Percentiles rank a stretch among this genome's conserved stretches.
These are phyloP conservation scores for Amoeboaphelidium protococcarum DNA, from an alignment of 371 early-diverging fungal genomes.

Conservation along the genomic window DNA sequence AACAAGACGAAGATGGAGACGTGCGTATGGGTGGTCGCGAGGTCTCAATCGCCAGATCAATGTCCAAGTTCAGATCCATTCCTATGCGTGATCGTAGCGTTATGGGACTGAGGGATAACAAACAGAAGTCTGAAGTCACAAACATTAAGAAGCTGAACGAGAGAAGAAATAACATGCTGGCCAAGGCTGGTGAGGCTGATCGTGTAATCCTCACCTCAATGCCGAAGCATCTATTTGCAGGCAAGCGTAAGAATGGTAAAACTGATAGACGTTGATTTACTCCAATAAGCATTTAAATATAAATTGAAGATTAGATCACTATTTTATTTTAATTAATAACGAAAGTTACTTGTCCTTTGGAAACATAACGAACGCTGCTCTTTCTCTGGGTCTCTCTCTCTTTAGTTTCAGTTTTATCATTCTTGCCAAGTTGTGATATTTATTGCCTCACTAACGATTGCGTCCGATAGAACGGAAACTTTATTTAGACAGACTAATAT, in stretches of 20 bases:
- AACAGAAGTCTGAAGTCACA: not conserved
- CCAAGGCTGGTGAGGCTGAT: conserved; percentile 58
- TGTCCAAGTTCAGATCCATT: not conserved
- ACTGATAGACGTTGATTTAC: too few species aligned
- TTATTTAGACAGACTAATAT: too few species aligned
- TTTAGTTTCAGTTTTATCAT: too few species aligned
- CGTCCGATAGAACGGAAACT: too few species aligned
- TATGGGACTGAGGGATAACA: conserved; percentile 1
- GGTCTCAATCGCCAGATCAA: not conserved
- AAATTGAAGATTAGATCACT: too few species aligned
- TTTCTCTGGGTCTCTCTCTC: too few species aligned
- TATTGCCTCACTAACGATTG: too few species aligned
- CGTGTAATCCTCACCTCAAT: conserved; percentile 56
- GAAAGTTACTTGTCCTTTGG: too few species aligned
- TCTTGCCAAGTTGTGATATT: too few species aligned
- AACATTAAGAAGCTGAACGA: not conserved
- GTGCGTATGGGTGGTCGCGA: not conserved
- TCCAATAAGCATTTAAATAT: too few species aligned
- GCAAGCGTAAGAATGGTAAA: conserved; percentile 58
- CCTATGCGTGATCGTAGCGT: not conserved
- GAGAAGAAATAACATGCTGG: conserved; percentile 1
- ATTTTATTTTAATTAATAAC: too few species aligned
- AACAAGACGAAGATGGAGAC: not conserved
- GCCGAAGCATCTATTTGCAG: conserved; percentile 91
- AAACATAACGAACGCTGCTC: too few species aligned